Base-by-base conservation (phyloP, 140 eudicot genomes). In the Erigeron philadelphicus region DNA sequence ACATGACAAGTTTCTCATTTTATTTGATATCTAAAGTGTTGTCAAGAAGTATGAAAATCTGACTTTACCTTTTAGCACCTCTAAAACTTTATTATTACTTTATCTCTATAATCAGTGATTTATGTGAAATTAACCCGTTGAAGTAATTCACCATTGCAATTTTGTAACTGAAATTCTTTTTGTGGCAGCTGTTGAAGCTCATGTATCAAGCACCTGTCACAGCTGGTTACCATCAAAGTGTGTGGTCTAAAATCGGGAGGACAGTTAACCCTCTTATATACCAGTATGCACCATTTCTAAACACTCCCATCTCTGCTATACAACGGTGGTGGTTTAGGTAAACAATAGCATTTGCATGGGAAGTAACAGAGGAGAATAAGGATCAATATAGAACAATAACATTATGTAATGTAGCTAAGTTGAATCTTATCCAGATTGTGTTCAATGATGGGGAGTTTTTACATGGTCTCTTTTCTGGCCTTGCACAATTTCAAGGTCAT, bases 191-290 rank as follows among this genome's bases (percentile, higher is more conserved):
- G 64, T 74, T 93, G 81, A 93, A 93, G 90, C 95, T 93, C 41
- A 93, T 93, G 98, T 93, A 93, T 76, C 85, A 89, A 56, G 98
- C 95, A 25, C 96, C 98, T 5, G 90, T 83, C 7, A 86, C 96
- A 25, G 95, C 87, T 42, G 75, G 90, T 64, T 89, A 93, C 79
- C 98, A 93, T 78, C 98, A 76, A 81, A 83, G 94, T 15, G 86
- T 79, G 62, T 93, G 98, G 98, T 75, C 90, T 2, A 87, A 75
- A 81, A 85, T 93, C 1, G 94, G 90, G 71, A 81, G 85, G 83
- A 75, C 75, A n/a, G 84, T 81, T 44, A 73, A 72, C 64, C 98
- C 98, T 1, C 74, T 83, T 6, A 75, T 93, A 59, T 79, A 87
- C 17, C 94, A 83, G 11, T 93, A 89, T 61, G 89, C 94, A 1